Base-by-base conservation (phyloP, 2,329 filamentous ascomycete genomes). In the Xylariaceae sp. region DNA sequence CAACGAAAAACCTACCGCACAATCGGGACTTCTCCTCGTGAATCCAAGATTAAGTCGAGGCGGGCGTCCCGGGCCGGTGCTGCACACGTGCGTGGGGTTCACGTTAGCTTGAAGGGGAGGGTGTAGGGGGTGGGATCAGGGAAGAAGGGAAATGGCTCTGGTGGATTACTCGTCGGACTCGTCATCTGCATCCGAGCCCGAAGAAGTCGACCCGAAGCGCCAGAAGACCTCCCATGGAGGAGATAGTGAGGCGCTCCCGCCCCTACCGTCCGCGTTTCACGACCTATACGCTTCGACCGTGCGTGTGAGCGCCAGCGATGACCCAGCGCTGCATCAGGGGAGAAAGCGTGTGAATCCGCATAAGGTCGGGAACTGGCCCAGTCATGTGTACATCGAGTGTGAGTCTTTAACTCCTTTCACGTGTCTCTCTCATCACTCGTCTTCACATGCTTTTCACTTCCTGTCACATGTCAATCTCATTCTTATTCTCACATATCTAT, bases 381-480 rank as follows among this genome's bases (percentile, higher is more conserved):
- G 87, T 39, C 93, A 97, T 74, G 72, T 97, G 51, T 97, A 96
- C 73, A 79, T 96, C 58, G 93, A 97, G 77, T 99, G 94, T 95
- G 80, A 75, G 86, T 78, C 58, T 59, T 30, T 52, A 35, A 49
- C 7, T 44, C 8, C n/a, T 18, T 2, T 2, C 15, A 51, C 10
- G 23, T 5, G 23, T 30, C 5, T 30, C 23, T 30, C 23, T 30
- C 23, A 30, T 30, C 23, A 30, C 23, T 30, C 23, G 1, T 5
- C 5, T 30, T 4, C 23, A 30, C 23, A 30, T 30, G 23, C 23
- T 30, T 30, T 30, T 30, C 23, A 30, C 23, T 30, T 30, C 1
- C 23, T 30, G 23, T 30, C 23, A 30, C 23, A 30, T 30, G 23
- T 5, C 23, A 30, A 30, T 30, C 23, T 30, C 23, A 30, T 30